These are phyloP conservation scores for Calendula officinalis DNA, from an alignment of 129 eudicot genomes.

Conservation along the genomic window DNA sequence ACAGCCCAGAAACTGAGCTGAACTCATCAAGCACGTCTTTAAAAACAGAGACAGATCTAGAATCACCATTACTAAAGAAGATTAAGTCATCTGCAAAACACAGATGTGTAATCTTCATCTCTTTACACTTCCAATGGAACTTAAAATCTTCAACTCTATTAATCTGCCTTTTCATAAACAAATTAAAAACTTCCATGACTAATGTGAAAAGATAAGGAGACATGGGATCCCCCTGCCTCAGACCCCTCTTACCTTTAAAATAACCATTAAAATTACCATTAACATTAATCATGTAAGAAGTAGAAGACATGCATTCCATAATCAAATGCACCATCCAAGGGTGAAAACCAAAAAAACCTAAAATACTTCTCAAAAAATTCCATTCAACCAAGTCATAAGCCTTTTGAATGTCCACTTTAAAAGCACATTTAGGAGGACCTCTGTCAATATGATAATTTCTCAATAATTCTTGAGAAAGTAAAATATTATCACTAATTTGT, in stretches of 20 bases:
- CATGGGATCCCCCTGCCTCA: not conserved
- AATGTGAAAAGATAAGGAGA: too few species aligned
- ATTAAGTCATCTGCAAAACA: not conserved
- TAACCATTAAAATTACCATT: not conserved
- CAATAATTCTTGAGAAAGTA: not conserved
- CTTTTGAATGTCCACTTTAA: not conserved
- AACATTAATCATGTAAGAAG: not conserved
- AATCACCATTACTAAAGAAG: not conserved
- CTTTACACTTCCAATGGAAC: not conserved
- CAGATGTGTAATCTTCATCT: not conserved
- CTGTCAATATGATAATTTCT: not conserved
- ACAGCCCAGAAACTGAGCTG: not conserved
- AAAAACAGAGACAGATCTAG: not conserved
- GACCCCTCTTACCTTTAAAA: not conserved
- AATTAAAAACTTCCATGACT: too few species aligned
- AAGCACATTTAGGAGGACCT: not conserved
- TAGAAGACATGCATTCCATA: not conserved
- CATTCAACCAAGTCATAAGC: too few species aligned
- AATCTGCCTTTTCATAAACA: too few species aligned
- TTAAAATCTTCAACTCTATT: not conserved
- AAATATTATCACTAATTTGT: not conserved
- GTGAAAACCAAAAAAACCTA: not conserved
- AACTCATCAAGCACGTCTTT: too few species aligned
- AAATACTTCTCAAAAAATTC: too few species aligned
- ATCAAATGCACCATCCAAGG: not conserved